These are phyloP conservation scores for Leptodermis oblonga DNA, from an alignment of 257 asterid species.

Conservation along the genomic window DNA sequence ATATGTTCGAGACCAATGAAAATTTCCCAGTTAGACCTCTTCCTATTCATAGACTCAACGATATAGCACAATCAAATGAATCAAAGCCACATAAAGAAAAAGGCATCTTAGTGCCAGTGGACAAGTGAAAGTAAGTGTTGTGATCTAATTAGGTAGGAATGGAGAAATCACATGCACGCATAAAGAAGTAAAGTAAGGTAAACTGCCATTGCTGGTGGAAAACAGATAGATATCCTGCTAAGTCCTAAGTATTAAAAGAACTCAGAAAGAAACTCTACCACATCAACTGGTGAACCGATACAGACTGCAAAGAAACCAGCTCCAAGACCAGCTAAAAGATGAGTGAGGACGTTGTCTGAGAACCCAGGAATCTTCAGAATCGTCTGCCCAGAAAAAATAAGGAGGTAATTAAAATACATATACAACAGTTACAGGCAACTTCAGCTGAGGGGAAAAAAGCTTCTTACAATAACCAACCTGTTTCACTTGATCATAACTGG, in stretches of 20 bases:
- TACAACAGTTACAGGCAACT: constrained; percentile 15
- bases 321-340: constrained; percentile 85
- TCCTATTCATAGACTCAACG: neutral
- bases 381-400: constrained; percentile 41
- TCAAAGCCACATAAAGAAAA: neutral
- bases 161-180: neutral
- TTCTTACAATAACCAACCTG: constrained; percentile 40
- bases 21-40: neutral
- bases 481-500: constrained; percentile 99
- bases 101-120: neutral
- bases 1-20: neutral
- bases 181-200: neutral
- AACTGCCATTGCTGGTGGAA: neutral
- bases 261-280: constrained; percentile 42
- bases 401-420: constrained; percentile 4
- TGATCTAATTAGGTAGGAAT: neutral
- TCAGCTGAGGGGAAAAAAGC: constrained; percentile 3
- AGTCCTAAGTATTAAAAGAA: neutral
- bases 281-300: constrained; percentile 98
- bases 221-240: neutral
- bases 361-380: constrained; percentile 93
- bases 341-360: constrained; percentile 87
- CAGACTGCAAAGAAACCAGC: constrained; percentile 99
- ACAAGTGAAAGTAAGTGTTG: neutral
- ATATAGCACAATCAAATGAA: neutral